phyloP scores from a whole-genome alignment of 352 stramenopile species.

The Phytophthora lateralis region DNA sequence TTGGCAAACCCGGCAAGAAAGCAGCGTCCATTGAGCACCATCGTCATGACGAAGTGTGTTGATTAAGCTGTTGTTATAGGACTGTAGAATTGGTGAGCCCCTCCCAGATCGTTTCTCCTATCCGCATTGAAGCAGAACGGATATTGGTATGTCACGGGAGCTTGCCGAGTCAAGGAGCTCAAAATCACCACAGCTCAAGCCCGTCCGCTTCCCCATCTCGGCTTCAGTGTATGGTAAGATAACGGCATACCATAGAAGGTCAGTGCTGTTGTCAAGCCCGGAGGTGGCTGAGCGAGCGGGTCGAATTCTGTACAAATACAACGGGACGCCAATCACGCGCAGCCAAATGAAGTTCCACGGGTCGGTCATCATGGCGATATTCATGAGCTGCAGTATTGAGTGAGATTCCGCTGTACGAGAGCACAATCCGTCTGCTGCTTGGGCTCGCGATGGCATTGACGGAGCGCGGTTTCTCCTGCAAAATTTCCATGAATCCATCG shows the following conservation, averaged over 20 bases:
- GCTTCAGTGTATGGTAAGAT: constrained; percentile 37
- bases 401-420: constrained; percentile 12
- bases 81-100: no score
- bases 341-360: constrained; percentile 47
- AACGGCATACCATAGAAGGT: constrained; percentile 9
- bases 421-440: constrained; percentile 1
- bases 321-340: constrained; percentile 26
- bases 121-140: constrained; percentile 15
- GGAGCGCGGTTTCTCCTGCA: constrained; percentile 4
- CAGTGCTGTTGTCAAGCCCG: background rate
- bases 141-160: constrained; percentile 26
- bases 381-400: constrained; percentile 47
- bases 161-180: constrained; percentile 23
- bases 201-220: constrained; percentile 34
- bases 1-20: no score
- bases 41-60: no score
- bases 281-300: background rate
- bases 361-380: constrained; percentile 55
- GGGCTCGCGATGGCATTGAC: constrained; percentile 1
- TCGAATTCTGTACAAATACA: constrained; percentile 40
- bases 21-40: no score
- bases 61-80: no score
- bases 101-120: no score
- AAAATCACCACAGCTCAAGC: constrained; percentile 23
- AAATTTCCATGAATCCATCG: background rate